Conservation (phyloP, 352 stramenopile genomes). For the Elongisporangium prolatum region DNA sequence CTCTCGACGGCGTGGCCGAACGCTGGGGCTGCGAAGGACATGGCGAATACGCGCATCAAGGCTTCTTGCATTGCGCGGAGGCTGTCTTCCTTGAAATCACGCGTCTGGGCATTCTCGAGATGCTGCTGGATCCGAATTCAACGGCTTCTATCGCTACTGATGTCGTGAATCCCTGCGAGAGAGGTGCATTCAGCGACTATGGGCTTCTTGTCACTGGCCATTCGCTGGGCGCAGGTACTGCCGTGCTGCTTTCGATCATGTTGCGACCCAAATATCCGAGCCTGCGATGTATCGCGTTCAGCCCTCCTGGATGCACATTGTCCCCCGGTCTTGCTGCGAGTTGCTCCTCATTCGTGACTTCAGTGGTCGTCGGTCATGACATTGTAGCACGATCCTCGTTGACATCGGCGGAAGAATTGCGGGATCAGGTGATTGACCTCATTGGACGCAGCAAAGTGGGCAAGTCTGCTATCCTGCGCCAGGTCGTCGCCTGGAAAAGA, state of each 20-base stretch:
- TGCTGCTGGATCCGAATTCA: constrained; percentile 73
- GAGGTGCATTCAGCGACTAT: constrained; percentile 65
- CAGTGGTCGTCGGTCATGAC: constrained; percentile 78
- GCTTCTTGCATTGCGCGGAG: constrained; percentile 75
- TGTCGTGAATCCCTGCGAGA: constrained; percentile 54
- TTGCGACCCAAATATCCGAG: constrained; percentile 74
- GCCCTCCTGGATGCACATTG: constrained; percentile 73
- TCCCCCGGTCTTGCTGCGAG: constrained; percentile 57
- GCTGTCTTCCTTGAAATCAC: constrained; percentile 70
- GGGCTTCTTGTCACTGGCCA: constrained; percentile 75
- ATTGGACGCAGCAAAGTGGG: constrained; percentile 84
- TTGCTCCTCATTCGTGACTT: constrained; percentile 63
- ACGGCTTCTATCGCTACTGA: constrained; percentile 35
- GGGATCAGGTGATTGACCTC: constrained; percentile 79
- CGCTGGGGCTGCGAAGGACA: constrained; percentile 64
- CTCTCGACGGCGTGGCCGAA: constrained; percentile 60
- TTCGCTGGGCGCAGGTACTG: constrained; percentile 72
- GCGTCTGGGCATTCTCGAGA: constrained; percentile 71
- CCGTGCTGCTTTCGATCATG: constrained; percentile 73
- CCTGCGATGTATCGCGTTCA: constrained; percentile 77
- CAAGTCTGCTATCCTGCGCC: constrained; percentile 75
- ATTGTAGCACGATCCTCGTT: constrained; percentile 81
- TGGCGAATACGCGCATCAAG: constrained; percentile 78
- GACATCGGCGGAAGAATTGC: constrained; percentile 65
- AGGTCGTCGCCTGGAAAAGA: constrained; percentile 74